These are phyloP conservation scores for Cardamine chenopodiifolia DNA, from an alignment of 345 rosid species.

Conservation along the genomic window DNA sequence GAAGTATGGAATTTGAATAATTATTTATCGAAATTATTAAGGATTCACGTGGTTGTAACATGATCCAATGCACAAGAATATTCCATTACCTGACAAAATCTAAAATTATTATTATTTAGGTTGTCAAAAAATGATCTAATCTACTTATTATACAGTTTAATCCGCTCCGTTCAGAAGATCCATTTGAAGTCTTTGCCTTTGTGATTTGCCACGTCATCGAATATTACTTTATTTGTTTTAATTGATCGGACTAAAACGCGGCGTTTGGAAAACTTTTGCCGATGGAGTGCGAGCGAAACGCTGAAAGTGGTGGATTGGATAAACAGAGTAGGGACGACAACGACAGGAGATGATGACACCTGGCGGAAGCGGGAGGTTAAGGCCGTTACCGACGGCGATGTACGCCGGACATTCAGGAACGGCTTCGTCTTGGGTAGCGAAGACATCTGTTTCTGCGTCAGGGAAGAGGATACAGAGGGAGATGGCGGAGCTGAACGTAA, in stretches of 20 bases:
- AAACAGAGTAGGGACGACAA: slow-evolving; percentile 29
- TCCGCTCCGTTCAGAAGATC: too few relatives aligned
- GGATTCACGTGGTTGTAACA: slow-evolving; percentile 18
- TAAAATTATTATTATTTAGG: neutral
- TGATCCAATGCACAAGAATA: neutral
- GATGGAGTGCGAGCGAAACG: slow-evolving; percentile 22
- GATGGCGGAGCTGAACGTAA: slow-evolving; percentile 72
- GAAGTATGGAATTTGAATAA: neutral
- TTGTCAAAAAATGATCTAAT: neutral
- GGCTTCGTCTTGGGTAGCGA: slow-evolving; percentile 73
- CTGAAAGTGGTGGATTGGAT: slow-evolving; percentile 30
- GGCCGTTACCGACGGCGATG: slow-evolving; percentile 45
- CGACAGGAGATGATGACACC: slow-evolving; percentile 41
- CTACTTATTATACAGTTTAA: too few relatives aligned
- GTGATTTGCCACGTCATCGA: slow-evolving; percentile 16
- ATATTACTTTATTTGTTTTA: slow-evolving; percentile 5
- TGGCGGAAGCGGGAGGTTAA: slow-evolving; percentile 46
- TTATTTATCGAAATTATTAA: slow-evolving; percentile 6
- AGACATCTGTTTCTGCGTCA: slow-evolving; percentile 79
- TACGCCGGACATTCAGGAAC: slow-evolving; percentile 46
- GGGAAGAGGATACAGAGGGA: slow-evolving; percentile 93
- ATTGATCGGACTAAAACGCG: slow-evolving; percentile 17
- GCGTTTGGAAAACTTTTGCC: slow-evolving; percentile 12
- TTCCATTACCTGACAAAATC: neutral
- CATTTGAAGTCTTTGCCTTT: too few relatives aligned